phyloP scores from a whole-genome alignment of 73 alveolate genomes.

The Paramecium tetraurelia region DNA sequence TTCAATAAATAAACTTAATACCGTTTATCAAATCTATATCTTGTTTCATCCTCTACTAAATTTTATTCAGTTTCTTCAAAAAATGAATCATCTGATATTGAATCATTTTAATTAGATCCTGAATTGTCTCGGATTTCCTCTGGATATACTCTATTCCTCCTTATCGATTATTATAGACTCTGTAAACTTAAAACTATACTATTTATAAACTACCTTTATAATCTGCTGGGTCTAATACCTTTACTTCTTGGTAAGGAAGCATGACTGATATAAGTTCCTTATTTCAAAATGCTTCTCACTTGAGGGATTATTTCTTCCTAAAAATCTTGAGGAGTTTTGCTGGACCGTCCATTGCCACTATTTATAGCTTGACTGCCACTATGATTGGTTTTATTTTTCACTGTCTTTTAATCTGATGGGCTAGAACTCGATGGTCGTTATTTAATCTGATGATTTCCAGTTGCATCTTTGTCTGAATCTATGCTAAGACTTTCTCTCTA shows the following conservation, averaged over 20 bases:
- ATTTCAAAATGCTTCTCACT: background rate
- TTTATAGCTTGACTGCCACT: background rate
- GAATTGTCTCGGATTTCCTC: background rate
- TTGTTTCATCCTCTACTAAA: background rate
- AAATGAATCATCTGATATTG: background rate
- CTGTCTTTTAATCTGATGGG: background rate
- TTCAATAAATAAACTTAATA: background rate
- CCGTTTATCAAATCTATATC: conserved; percentile 33
- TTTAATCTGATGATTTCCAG: background rate
- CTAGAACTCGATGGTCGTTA: background rate
- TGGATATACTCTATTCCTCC: background rate
- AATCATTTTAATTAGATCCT: background rate
- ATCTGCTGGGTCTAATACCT: background rate
- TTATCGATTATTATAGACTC: background rate
- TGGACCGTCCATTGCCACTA: background rate
- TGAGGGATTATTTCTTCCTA: background rate
- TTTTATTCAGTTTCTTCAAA: background rate
- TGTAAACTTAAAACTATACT: background rate
- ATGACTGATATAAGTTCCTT: background rate
- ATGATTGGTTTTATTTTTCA: background rate
- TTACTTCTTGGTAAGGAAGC: background rate
- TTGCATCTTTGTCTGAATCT: background rate
- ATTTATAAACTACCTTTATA: background rate
- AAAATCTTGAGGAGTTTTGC: background rate
- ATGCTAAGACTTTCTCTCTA: background rate